Base-by-base conservation (phyloP, 441 rosid species). In the Erysimum cheiri region DNA sequence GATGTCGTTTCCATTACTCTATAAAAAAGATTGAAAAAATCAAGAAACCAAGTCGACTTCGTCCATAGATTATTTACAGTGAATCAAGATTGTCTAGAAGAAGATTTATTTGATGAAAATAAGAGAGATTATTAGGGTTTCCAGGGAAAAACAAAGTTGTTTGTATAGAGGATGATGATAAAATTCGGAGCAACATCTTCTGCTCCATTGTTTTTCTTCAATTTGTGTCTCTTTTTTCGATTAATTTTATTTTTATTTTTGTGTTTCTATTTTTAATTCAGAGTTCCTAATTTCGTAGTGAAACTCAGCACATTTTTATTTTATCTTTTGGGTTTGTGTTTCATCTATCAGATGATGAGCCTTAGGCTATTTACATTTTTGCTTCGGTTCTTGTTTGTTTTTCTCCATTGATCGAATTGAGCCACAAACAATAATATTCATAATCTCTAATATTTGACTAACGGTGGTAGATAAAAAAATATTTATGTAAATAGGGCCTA, bases 1-100 rank as follows among this genome's bases (percentile, higher is more conserved):
- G 77, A 50, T 79, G 78, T 77, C 84, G 82, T 83, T 85, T 80
- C 84, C 77, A 84, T 87, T 81, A 73, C 60, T 71, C 44, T 70
- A 63, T 70, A 63, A 44, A 17, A 65, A 56, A 67, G 60, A 60
- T 43, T 19, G 5, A 1, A 22, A 43, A 62, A 39, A 43, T 55
- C 57, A 35, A 64, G 48, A 57, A 50, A n/a, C 64, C 43, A 33
- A 19, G 22, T 19, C 22, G 76, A 17, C 64, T 40, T 67, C 70
- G 63, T 64, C 59, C 69, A 66, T 77, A 72, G 62, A 72, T 48
- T 67, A 60, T 65, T 44, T 54, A 69, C 50, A 69, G 77, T 61
- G 78, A 62, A 62, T 62, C 54, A 69, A 54, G 70, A 47, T 75
- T 75, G 70, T 75, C 47, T 67, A 69, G 70, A 62, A 2, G 73